phyloP scores from a whole-genome alignment of 75 land plant genomes.

The Cunninghamia lanceolata region DNA sequence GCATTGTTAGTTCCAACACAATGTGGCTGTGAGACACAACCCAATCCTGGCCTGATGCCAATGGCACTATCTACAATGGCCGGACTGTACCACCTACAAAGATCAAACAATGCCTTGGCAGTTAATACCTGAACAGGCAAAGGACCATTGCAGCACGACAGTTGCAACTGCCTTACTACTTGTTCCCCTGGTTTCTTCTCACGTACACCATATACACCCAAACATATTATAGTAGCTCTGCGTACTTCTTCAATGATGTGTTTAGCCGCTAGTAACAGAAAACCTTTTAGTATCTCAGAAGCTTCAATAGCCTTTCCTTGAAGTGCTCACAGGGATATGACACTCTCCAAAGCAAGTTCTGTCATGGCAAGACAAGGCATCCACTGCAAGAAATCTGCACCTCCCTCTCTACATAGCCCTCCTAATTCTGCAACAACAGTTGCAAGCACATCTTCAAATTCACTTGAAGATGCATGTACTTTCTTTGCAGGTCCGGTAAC shows the following conservation, averaged over 20 bases:
- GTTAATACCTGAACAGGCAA: constrained; percentile 48
- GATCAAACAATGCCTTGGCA: constrained; percentile 70
- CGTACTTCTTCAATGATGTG: constrained; percentile 79
- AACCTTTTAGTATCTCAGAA: constrained; percentile 61
- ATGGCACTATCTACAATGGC: constrained; percentile 63
- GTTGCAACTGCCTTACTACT: constrained; percentile 59
- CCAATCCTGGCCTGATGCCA: constrained; percentile 23
- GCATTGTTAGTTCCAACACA: no score
- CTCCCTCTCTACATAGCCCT: constrained; percentile 85
- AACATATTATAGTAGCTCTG: constrained; percentile 62
- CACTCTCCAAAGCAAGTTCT: constrained; percentile 67
- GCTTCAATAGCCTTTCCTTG: constrained; percentile 55
- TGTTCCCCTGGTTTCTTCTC: constrained; percentile 59
- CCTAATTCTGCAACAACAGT: constrained; percentile 64
- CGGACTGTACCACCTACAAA: constrained; percentile 72
- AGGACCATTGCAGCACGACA: constrained; percentile 43
- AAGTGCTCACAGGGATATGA: constrained; percentile 36
- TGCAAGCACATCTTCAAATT: constrained; percentile 68
- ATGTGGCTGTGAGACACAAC: constrained; percentile 13
- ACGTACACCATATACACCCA: constrained; percentile 68
- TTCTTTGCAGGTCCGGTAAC: constrained; percentile 65
- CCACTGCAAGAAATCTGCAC: constrained; percentile 80
- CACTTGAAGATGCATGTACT: constrained; percentile 74
- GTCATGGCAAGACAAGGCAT: constrained; percentile 83
- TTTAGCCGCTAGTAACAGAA: constrained; percentile 77